Percentiles rank a stretch among this genome's conserved stretches.
phyloP scores from a whole-genome alignment of 1,284 basidiomycete genomes.

The Puccinia hordei region DNA sequence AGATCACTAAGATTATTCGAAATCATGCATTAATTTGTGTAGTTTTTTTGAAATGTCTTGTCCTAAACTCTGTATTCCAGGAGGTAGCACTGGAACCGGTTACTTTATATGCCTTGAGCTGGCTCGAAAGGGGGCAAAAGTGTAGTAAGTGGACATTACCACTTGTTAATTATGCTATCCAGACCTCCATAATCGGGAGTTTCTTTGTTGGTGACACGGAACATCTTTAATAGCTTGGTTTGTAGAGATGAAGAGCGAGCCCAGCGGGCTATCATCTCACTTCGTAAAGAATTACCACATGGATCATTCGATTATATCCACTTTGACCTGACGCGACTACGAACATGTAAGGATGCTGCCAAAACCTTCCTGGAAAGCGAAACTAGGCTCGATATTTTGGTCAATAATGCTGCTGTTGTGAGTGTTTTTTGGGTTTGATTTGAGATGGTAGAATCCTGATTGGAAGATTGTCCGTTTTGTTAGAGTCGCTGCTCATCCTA shows the following conservation, averaged over 20 bases:
- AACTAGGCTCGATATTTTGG: conserved; percentile 57
- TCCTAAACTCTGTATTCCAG: not conserved
- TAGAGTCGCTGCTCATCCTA: conserved; percentile 19
- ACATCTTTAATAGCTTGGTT: conserved; percentile 10
- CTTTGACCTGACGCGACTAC: conserved; percentile 58
- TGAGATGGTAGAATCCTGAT: not conserved
- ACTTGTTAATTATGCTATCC: not conserved
- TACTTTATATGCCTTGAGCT: conserved; percentile 36
- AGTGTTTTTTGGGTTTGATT: not conserved
- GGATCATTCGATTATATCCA: conserved; percentile 56
- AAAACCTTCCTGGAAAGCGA: conserved; percentile 54
- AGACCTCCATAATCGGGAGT: not conserved
- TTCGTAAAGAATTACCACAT: conserved; percentile 49
- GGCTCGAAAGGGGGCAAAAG: conserved; percentile 41
- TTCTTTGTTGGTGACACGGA: not conserved
- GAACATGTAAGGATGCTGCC: conserved; percentile 55
- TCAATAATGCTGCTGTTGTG: conserved; percentile 57
- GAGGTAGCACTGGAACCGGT: conserved; percentile 37
- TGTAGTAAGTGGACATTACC: conserved; percentile 16
- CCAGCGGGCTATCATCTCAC: conserved; percentile 19
- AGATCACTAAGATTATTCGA: not conserved
- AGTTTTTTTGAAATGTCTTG: not conserved
- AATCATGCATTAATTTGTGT: not conserved
- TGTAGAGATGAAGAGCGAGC: conserved; percentile 32
- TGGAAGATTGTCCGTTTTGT: not conserved